Base-by-base conservation (phyloP, 2,329 filamentous ascomycete genomes). In the Chaetomium sp. region DNA sequence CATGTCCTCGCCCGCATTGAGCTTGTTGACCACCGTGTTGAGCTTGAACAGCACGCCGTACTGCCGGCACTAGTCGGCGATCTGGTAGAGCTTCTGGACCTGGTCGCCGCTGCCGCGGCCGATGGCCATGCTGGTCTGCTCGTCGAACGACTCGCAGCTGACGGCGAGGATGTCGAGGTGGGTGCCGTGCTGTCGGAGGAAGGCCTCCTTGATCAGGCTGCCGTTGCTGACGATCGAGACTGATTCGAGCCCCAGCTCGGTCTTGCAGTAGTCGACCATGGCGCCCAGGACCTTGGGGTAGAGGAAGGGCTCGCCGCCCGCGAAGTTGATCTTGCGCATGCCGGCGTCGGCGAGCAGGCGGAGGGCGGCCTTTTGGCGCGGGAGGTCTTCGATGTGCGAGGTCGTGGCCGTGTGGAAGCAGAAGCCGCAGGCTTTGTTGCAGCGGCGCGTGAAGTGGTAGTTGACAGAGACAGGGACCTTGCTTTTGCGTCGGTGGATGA, bases 391-490 rank as follows among this genome's bases (percentile, higher is more conserved):
- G 3, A 81, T 76, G 70, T 81, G 73, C 2, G 80, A 82, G 0
- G 78, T 78, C 42, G 76, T 84, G 7, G 78, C 82, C 1, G 83
- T 86, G 71, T 86, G 83, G 75, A 86, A 86, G 72, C 83, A 86
- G 74, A 86, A 86, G 9, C 77, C 79, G 70, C 83, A 85, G 12
- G 29, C 35, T 10, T 67, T 57, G 57, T 69, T 70, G 60, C 65
- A 69, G 8, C 27, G 45, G 13, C 67, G 68, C 8, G 67, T 64
- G 67, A 67, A 68, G 53, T 63, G 57, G 63, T 69, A 70, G 60
- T 68, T 70, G 57, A 71, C 64, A 2, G 67, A 71, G 12, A 68
- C 38, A 23, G 67, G 69, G 42, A 66, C 27, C 49, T 66, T 49
- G 55, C 21, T 3, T 33, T 19, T 25, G 23, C 3, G 25, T 16